Percentiles rank a stretch among this genome's conserved stretches.
Conservation (phyloP, 2,329 filamentous ascomycete genomes). For the Penicillium sp. region DNA sequence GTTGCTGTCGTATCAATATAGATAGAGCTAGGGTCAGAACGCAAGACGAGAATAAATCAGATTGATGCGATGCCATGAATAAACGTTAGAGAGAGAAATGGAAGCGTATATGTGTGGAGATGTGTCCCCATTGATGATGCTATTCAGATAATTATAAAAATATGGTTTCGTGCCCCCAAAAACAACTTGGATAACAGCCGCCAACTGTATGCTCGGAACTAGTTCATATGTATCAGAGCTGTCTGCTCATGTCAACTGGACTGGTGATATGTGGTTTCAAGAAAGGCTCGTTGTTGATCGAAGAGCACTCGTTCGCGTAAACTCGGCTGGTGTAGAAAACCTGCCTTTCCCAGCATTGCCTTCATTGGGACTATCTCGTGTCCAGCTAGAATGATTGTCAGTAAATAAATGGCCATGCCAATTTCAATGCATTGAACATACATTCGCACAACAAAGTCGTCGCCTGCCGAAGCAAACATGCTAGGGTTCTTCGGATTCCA, state of each 20-base stretch:
- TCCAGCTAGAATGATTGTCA: conserved; percentile 27
- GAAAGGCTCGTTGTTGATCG: conserved; percentile 35
- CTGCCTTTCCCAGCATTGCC: conserved; percentile 24
- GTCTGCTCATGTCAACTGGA: background rate
- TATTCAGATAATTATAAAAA: conserved; percentile 6
- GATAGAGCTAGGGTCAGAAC: background rate
- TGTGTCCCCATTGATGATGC: conserved; percentile 3
- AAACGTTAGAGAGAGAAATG: background rate
- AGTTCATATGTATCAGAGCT: background rate
- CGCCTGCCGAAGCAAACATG: conserved; percentile 87
- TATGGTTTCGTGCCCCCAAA: background rate
- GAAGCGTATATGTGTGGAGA: conserved; percentile 1
- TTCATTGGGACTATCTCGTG: conserved; percentile 27
- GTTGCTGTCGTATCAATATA: background rate
- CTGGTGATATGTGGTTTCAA: background rate
- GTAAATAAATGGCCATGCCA: background rate
- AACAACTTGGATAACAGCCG: background rate
- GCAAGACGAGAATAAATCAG: too few species aligned
- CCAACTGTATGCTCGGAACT: background rate
- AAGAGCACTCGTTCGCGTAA: conserved; percentile 39
- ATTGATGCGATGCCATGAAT: background rate
- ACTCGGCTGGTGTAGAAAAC: conserved; percentile 30
- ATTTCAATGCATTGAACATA: conserved; percentile 44
- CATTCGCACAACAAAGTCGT: conserved; percentile 82
- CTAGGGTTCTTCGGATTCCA: conserved; percentile 83